phyloP scores from a whole-genome alignment of 2,329 filamentous ascomycete species.

The Dryadomyces sulphureus region DNA sequence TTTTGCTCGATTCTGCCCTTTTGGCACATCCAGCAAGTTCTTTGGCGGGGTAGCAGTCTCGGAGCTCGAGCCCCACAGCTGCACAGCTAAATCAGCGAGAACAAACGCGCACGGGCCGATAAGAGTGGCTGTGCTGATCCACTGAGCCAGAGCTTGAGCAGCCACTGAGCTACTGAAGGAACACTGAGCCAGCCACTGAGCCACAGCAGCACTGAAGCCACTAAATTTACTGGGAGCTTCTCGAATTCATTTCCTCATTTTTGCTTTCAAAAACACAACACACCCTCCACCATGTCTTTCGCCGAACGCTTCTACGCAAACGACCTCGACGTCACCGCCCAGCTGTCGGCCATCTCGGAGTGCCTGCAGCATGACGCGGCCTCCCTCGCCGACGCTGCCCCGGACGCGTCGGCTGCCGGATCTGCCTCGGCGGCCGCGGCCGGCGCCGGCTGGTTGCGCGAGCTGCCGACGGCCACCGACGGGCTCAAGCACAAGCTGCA shows the following conservation, averaged over 20 bases:
- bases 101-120: neutral
- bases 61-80: no score
- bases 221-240: no score
- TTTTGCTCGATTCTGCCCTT: neutral
- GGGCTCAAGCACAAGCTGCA: slow-evolving; percentile 72
- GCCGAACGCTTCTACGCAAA: slow-evolving; percentile 60
- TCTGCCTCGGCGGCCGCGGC: slow-evolving; percentile 13
- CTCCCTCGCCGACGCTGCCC: slow-evolving; percentile 16
- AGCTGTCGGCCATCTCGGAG: slow-evolving; percentile 63
- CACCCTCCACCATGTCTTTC: slow-evolving; percentile 18
- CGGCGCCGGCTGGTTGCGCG: slow-evolving; percentile 40
- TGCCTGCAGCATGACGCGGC: slow-evolving; percentile 45
- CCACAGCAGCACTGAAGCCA: no score
- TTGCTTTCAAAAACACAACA: no score
- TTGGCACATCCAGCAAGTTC: neutral
- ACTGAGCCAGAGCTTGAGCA: no score
- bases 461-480: slow-evolving; percentile 65
- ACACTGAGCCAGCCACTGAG: no score
- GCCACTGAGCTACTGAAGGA: no score
- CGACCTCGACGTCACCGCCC: slow-evolving; percentile 72
- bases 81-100: neutral
- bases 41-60: neutral
- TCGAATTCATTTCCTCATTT: no score
- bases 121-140: neutral
- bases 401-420: neutral